These are phyloP conservation scores for Hemileccinum impolitum DNA, from an alignment of 768 basidiomycete genomes.

Conservation along the genomic window DNA sequence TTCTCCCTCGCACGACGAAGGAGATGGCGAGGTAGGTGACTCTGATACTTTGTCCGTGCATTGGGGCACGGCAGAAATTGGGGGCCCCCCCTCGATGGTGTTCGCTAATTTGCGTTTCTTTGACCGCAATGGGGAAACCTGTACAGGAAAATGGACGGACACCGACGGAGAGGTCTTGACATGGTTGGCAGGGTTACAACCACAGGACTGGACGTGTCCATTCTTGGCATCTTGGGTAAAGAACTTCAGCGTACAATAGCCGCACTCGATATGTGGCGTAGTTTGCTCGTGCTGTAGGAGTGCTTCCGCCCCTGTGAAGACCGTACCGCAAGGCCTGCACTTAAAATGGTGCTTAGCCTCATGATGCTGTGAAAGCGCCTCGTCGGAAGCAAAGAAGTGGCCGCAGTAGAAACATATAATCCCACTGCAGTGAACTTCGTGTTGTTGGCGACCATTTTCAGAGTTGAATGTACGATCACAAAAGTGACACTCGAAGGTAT, in stretches of 20 bases:
- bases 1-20: constrained; percentile 10
- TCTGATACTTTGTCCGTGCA: not conserved
- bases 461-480: constrained; percentile 8
- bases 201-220: constrained; percentile 8
- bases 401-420: constrained; percentile 10
- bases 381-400: not conserved
- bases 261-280: constrained; percentile 3
- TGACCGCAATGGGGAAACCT: not conserved
- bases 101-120: not conserved
- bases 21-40: not conserved
- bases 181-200: not conserved
- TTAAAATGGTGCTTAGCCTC: not conserved
- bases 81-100: not conserved
- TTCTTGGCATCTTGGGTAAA: not conserved
- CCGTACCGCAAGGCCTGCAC: not conserved
- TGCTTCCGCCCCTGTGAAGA: not conserved
- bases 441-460: not conserved
- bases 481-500: constrained; percentile 8
- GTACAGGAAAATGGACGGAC: not conserved
- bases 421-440: constrained; percentile 4
- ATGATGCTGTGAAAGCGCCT: not conserved
- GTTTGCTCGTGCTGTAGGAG: not conserved
- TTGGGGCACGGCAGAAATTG: not conserved
- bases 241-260: not conserved
- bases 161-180: not conserved